Percentiles rank a stretch among this genome's conserved stretches.
Conservation (phyloP, 768 basidiomycete genomes). For the Holtermanniella nyarrowii region DNA sequence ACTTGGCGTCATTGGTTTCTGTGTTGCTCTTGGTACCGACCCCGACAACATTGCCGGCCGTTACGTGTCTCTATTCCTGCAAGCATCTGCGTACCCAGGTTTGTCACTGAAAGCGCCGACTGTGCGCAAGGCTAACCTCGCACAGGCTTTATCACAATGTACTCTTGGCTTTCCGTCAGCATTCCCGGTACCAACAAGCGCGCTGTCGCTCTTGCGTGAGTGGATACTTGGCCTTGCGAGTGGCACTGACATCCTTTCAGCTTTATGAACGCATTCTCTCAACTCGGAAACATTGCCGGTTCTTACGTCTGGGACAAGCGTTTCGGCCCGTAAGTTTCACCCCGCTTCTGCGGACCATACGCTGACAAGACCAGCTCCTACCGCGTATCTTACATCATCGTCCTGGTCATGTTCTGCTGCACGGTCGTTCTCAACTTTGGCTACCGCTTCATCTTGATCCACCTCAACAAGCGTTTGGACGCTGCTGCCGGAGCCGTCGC, state of each 20-base stretch:
- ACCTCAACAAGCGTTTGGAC: slow-evolving; percentile 40
- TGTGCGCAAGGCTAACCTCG: slow-evolving; percentile 51
- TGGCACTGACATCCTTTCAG: slow-evolving; percentile 19
- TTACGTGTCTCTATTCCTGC: slow-evolving; percentile 43
- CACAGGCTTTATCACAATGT: slow-evolving; percentile 59
- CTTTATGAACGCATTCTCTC: slow-evolving; percentile 66
- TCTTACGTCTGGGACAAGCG: slow-evolving; percentile 49
- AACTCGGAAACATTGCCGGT: slow-evolving; percentile 73
- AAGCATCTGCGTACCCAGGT: slow-evolving; percentile 50
- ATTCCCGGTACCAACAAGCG: slow-evolving; percentile 77
- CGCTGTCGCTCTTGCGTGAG: slow-evolving; percentile 64
- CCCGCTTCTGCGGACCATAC: slow-evolving; percentile 32
- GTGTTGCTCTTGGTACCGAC: slow-evolving; percentile 39
- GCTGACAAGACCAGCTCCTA: slow-evolving; percentile 23
- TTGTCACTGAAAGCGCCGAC: slow-evolving; percentile 34
- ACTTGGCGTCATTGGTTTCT: slow-evolving; percentile 52
- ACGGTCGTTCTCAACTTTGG: slow-evolving; percentile 47
- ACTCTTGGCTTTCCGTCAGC: slow-evolving; percentile 48
- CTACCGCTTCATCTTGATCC: slow-evolving; percentile 32
- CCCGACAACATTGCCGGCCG: slow-evolving; percentile 25
- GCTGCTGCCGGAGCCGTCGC: slow-evolving; percentile 32
- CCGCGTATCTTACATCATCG: slow-evolving; percentile 57
- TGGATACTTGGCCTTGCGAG: neutral
- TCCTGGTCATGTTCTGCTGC: slow-evolving; percentile 51
- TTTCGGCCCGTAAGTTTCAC: slow-evolving; percentile 51